These are phyloP conservation scores for Dryas drummondii DNA, from an alignment of 306 rosid genomes.

Conservation along the genomic window DNA sequence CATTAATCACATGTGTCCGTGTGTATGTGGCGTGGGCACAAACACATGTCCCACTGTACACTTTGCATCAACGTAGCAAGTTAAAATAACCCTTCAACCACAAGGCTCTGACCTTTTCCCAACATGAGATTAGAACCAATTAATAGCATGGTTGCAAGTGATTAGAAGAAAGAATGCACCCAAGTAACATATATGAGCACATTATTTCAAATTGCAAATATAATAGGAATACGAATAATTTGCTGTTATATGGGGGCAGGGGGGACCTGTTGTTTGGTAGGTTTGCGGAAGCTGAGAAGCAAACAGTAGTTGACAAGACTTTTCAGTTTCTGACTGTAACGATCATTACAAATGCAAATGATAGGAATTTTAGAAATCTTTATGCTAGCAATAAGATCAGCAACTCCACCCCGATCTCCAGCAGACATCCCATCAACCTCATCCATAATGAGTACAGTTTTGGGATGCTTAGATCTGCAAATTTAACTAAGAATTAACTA, in stretches of 20 bases:
- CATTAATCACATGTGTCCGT: neutral
- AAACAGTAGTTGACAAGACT: conserved; percentile 94
- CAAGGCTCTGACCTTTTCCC: neutral
- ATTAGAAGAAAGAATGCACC: neutral
- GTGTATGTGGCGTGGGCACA: neutral
- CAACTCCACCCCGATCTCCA: conserved; percentile 98
- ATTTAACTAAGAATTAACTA: conserved; percentile 21
- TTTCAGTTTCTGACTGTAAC: conserved; percentile 93
- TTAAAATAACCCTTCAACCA: neutral
- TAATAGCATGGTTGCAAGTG: neutral
- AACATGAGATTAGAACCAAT: neutral
- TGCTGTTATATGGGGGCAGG: neutral
- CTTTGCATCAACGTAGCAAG: neutral
- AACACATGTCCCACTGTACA: neutral
- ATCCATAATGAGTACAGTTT: conserved; percentile 94
- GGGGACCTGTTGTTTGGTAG: conserved; percentile 95
- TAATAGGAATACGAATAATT: neutral
- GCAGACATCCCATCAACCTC: conserved; percentile 99
- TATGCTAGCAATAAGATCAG: conserved; percentile 93
- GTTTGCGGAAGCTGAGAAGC: conserved; percentile 85
- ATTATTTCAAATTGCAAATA: conserved; percentile 3
- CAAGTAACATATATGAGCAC: conserved; percentile 3
- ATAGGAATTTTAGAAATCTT: conserved; percentile 91
- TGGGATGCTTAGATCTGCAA: conserved; percentile 66
- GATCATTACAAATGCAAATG: conserved; percentile 96